phyloP scores from a whole-genome alignment of 2,329 filamentous ascomycete genomes.

The Xylariaceae sp. region DNA sequence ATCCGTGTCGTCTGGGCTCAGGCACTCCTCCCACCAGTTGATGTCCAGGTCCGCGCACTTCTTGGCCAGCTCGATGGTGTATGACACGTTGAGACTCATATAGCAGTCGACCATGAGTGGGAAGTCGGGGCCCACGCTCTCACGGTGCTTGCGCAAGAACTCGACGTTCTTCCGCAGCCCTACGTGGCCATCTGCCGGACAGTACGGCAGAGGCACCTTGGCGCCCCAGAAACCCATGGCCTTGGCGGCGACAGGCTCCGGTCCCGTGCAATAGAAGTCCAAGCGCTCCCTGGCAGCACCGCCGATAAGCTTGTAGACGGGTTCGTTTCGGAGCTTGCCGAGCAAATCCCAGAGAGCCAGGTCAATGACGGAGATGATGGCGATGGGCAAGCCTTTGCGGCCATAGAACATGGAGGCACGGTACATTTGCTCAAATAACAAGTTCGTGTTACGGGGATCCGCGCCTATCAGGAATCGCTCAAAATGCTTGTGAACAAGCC shows the following conservation, averaged over 20 bases:
- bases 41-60: conserved; percentile 84
- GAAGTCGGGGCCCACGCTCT: conserved; percentile 86
- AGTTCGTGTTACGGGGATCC: conserved; percentile 89
- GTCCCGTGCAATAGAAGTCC: conserved; percentile 94
- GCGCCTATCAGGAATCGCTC: conserved; percentile 88
- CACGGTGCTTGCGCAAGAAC: conserved; percentile 84
- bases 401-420: conserved; percentile 96
- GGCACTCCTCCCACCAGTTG: conserved; percentile 97
- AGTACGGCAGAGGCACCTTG: conserved; percentile 89
- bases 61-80: conserved; percentile 90
- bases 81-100: conserved; percentile 92
- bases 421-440: conserved; percentile 97
- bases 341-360: conserved; percentile 91
- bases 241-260: conserved; percentile 80
- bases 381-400: conserved; percentile 86
- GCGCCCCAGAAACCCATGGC: conserved; percentile 88
- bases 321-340: conserved; percentile 89
- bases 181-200: conserved; percentile 82
- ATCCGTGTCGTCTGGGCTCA: conserved; percentile 90
- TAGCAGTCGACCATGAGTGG: conserved; percentile 96
- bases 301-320: conserved; percentile 93
- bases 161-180: conserved; percentile 89
- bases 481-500: conserved; percentile 93
- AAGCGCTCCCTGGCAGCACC: conserved; percentile 84
- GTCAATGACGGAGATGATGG: conserved; percentile 93